phyloP scores from a whole-genome alignment of 169 alveolate genomes.

The Plasmodium adleri region DNA sequence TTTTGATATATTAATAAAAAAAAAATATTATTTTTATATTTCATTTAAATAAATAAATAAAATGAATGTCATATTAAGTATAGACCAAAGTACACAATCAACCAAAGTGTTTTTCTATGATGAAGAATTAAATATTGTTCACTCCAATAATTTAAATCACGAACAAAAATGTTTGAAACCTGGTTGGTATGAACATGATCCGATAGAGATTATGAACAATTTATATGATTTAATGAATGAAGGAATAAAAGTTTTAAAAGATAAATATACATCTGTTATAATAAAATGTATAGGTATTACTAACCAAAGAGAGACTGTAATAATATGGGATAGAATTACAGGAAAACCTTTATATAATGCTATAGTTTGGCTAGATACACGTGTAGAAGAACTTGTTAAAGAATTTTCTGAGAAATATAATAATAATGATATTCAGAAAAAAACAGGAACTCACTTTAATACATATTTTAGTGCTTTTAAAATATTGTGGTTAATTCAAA shows the following conservation, averaged over 20 bases:
- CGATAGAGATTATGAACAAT: conserved; percentile 84
- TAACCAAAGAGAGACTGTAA: conserved; percentile 90
- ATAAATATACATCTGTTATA: conserved; percentile 64
- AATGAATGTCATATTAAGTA: conserved; percentile 82
- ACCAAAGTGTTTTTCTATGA: conserved; percentile 88
- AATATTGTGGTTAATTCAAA: conserved; percentile 88
- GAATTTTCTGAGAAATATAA: conserved; percentile 78
- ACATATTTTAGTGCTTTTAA: conserved; percentile 92
- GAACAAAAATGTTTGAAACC: conserved; percentile 86
- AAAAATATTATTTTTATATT: not conserved
- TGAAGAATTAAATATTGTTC: conserved; percentile 72
- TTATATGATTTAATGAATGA: conserved; percentile 84
- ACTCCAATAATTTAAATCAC: conserved; percentile 77
- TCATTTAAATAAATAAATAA: not conserved
- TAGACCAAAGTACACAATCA: conserved; percentile 92
- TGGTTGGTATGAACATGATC: conserved; percentile 91
- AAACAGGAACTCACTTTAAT: conserved; percentile 92
- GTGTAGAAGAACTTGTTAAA: conserved; percentile 88
- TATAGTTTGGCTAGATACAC: conserved; percentile 95
- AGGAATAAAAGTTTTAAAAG: conserved; percentile 65
- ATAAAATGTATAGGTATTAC: conserved; percentile 89
- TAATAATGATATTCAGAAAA: conserved; percentile 82
- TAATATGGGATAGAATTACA: conserved; percentile 90
- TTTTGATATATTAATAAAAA: not conserved
- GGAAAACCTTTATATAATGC: conserved; percentile 94